Base-by-base conservation (phyloP, 1,284 basidiomycete species). In the Cryptococcus amylolentus region DNA sequence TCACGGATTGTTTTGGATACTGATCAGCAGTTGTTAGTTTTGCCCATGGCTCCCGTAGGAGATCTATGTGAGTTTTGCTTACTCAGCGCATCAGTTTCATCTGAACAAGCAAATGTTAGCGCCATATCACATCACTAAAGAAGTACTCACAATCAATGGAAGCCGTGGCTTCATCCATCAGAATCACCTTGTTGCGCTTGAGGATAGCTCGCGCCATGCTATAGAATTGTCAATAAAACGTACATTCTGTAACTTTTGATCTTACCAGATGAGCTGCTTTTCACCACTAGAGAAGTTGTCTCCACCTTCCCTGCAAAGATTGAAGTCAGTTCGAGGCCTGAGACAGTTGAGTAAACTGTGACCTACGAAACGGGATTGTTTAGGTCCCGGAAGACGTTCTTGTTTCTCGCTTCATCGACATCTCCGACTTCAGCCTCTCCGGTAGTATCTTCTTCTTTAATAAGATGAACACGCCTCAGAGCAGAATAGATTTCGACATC, bases 281-380 rank as follows among this genome's bases (percentile, higher is more conserved):
- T 92, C 87, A 13, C 92, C 92, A 6, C 88, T 88, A 0, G 88
- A 91, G 72, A 95, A 94, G 76, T 95, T 96, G 45, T 94, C 91
- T n/a, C 91, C 91, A 14, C 73, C 72, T 58, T 78, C 77, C 28
- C 66, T 69, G 45, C 20, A 16, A 6, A 28, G 31, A 35, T 23
- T 23, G 31, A 35, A 8, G 10, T 35, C 31, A 35, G 31, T 10
- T 35, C 1, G 31, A 10, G 31, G 10, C 31, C 10, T 10, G 31
- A 35, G 31, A 35, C 10, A 10, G 31, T 6, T 8, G 10, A 35
- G 31, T 6, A 6, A 8, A 6, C 31, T 0, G 87, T 88, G 57
- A 58, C 64, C 46, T 35, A 60, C 52, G 63, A 71, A 10, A 96
- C 91, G 14, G 84, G 75, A 0, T 88, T 89, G 58, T 91, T 89